phyloP scores from a whole-genome alignment of 192 early-diverging fungal species.

The Rhizoclosmatium globosum region DNA sequence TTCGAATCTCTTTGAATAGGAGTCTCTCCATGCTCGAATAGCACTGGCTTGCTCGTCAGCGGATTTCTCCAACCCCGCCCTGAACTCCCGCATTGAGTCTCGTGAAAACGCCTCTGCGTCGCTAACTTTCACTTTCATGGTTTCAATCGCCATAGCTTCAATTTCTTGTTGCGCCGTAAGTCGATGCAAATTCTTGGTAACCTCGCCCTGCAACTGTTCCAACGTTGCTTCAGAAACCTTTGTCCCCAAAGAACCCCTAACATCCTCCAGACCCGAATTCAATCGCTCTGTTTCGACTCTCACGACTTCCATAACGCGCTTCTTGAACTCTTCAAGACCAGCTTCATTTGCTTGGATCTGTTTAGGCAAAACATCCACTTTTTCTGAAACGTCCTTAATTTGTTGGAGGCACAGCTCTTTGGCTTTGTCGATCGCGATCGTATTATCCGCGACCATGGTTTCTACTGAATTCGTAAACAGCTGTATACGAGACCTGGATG shows the following conservation, averaged over 20 bases:
- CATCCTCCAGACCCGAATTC: background rate
- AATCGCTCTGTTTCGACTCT: conserved; percentile 23
- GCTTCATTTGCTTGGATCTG: conserved; percentile 25
- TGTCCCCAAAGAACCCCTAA: conserved; percentile 22
- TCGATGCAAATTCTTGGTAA: conserved; percentile 9
- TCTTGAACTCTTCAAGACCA: conserved; percentile 32
- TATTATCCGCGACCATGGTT: conserved; percentile 28
- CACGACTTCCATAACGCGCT: conserved; percentile 7
- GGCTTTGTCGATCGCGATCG: conserved; percentile 5
- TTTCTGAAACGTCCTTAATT: conserved; percentile 26
- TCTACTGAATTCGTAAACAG: conserved; percentile 30
- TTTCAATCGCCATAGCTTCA: conserved; percentile 27
- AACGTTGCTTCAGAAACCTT: conserved; percentile 34
- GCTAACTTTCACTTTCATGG: conserved; percentile 7
- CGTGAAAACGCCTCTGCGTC: conserved; percentile 17
- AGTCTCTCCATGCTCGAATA: conserved; percentile 23
- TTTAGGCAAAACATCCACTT: conserved; percentile 34
- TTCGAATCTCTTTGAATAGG: conserved; percentile 32
- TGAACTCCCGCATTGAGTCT: conserved; percentile 34
- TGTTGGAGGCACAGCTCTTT: conserved; percentile 24
- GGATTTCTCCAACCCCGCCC: conserved; percentile 23
- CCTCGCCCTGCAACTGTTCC: conserved; percentile 35
- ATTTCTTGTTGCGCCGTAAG: conserved; percentile 37
- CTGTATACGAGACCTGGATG: conserved; percentile 24
- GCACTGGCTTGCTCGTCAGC: conserved; percentile 28